These are phyloP conservation scores for Diplotaxis tenuifolia DNA, from an alignment of 345 rosid species.

Conservation along the genomic window DNA sequence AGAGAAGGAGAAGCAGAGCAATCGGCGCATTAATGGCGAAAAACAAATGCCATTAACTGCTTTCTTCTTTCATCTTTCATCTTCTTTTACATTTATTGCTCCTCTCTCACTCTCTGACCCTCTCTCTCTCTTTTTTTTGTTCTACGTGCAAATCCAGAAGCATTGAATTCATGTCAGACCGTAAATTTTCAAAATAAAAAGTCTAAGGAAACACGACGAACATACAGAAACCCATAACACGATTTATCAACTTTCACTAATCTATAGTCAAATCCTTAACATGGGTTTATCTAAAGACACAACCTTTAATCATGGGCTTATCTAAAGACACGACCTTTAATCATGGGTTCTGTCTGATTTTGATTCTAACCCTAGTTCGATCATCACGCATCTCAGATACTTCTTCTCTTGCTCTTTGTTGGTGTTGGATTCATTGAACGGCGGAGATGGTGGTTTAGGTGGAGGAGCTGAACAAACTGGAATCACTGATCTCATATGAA, in stretches of 20 bases:
- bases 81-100: slow-evolving; percentile 48
- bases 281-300: slow-evolving; percentile 22
- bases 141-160: slow-evolving; percentile 31
- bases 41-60: slow-evolving; percentile 48
- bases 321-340: slow-evolving; percentile 13
- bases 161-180: slow-evolving; percentile 39
- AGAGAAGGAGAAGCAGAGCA: slow-evolving; percentile 38
- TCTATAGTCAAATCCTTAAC: slow-evolving; percentile 2
- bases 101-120: slow-evolving; percentile 30
- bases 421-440: not conserved
- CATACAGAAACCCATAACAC: slow-evolving; percentile 24
- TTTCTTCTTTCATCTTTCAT: slow-evolving; percentile 49
- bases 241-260: not conserved
- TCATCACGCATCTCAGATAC: slow-evolving; percentile 1
- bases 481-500: slow-evolving; percentile 71
- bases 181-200: slow-evolving; percentile 25
- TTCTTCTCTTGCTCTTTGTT: not conserved
- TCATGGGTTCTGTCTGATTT: slow-evolving; percentile 13
- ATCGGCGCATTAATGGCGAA: slow-evolving; percentile 58
- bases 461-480: slow-evolving; percentile 78
- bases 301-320: slow-evolving; percentile 24
- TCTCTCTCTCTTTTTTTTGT: slow-evolving; percentile 13
- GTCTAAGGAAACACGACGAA: slow-evolving; percentile 36
- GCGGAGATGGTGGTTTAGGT: not conserved
- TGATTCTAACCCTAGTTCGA: not conserved